phyloP scores from a whole-genome alignment of 495 filamentous ascomycete species.

The Tetracladium marchalianum region DNA sequence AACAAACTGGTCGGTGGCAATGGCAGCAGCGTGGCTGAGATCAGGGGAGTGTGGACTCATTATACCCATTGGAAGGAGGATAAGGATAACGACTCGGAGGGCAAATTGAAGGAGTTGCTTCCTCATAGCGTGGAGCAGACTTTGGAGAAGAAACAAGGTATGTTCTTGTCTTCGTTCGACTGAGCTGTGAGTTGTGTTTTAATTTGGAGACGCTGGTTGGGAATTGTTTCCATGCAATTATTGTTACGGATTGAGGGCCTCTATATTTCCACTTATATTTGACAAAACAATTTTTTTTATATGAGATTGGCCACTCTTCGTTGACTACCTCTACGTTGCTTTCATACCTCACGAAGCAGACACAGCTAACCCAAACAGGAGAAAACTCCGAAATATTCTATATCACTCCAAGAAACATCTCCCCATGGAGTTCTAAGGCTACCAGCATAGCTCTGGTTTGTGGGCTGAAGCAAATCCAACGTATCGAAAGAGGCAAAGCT shows the following conservation, averaged over 20 bases:
- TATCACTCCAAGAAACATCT: constrained; percentile 79
- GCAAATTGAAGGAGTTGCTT: constrained; percentile 32
- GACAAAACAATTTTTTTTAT: not conserved
- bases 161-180: too few species aligned
- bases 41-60: constrained; percentile 42
- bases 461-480: constrained; percentile 62
- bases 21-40: constrained; percentile 9
- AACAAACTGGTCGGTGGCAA: constrained; percentile 33
- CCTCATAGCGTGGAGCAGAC: constrained; percentile 8
- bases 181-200: too few species aligned
- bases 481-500: constrained; percentile 80
- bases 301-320: not conserved
- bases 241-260: not conserved
- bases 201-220: too few species aligned
- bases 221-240: too few species aligned
- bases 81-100: constrained; percentile 18
- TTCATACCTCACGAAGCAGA: not conserved
- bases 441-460: constrained; percentile 92
- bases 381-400: constrained; percentile 36
- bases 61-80: constrained; percentile 24
- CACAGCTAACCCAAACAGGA: not conserved
- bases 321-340: not conserved
- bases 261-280: too few species aligned
- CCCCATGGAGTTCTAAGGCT: constrained; percentile 94
- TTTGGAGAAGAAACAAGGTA: too few species aligned